Base-by-base conservation (phyloP, 2,329 filamentous ascomycete species). In the Fusarium dimerum region DNA sequence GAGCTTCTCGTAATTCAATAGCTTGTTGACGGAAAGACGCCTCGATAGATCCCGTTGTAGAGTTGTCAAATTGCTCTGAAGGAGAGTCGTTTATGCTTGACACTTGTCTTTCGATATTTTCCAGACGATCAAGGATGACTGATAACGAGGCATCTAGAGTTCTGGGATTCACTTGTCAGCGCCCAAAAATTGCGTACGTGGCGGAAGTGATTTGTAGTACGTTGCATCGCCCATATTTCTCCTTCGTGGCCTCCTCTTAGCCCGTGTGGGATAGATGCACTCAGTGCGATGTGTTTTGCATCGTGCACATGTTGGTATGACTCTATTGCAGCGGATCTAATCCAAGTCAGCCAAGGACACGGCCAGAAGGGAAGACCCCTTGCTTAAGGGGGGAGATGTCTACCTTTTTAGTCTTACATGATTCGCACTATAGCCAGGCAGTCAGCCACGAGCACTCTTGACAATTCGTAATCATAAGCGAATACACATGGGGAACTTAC, bases 271-370 rank as follows among this genome's bases (percentile, higher is more conserved):
- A 47, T 69, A 69, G 20, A 61, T 38, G 17, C 67, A 69, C 18
- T 66, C 65, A 11, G 60, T 45, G 42, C 61, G 53, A 15, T 66
- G 64, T 11, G 50, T 42, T 42, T 57, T 63, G 47, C 67, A 69
- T 17, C 66, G 59, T 30, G 63, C 51, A 43, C 67, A 69, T 6
- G 45, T 45, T 34, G 67, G 67, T 59, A 66, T 62, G 30, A 64
- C 48, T 48, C 66, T 63, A 51, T 65, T 67, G 42, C 67, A 69
- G 34, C 67, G 59, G 26, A 69, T 64, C 34, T 66, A 66, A 17
- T 64, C 61, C 41, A 43, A 29, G 46, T 60, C n/a, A 60, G 48
- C 26, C 20, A 20, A 39, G 7, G 20, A 26, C 20, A 26, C 4
- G 20, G 7, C 20, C 20, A 26, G 7, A 7, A 26, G 7, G 7